Evolutionary conservation across 2,329 filamentous ascomycete species (phyloP).

Genomic region (Ophiocordyceps camponoti-leonardi): DNA sequence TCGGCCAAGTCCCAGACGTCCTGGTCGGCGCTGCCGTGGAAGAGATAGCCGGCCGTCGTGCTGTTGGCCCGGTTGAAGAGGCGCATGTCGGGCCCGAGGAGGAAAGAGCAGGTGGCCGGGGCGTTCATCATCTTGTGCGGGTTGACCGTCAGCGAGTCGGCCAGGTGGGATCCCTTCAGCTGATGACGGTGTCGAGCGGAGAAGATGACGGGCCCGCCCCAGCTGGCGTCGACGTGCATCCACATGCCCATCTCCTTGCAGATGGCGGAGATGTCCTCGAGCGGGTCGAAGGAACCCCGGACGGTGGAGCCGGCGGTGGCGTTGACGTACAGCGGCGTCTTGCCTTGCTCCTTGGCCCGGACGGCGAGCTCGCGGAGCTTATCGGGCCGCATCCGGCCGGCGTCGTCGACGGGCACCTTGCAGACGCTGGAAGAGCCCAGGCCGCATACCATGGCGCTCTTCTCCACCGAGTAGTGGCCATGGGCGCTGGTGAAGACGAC

Average conservation of each 20-base stretch:
- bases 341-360: constrained; percentile 45
- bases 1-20: constrained; percentile 84
- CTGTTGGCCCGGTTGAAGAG: constrained; percentile 75
- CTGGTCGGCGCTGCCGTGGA: constrained; percentile 39
- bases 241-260: constrained; percentile 61
- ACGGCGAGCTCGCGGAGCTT: constrained; percentile 47
- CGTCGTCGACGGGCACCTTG: constrained; percentile 53
- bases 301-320: constrained; percentile 92
- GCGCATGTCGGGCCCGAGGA: constrained; percentile 60
- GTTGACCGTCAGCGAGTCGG: constrained; percentile 73
- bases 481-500: constrained; percentile 78
- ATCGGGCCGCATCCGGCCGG: constrained; percentile 53
- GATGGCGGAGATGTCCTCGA: constrained; percentile 50
- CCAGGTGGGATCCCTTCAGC: constrained; percentile 53
- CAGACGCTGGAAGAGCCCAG: constrained; percentile 62
- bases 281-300: constrained; percentile 73
- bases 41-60: constrained; percentile 71
- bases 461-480: constrained; percentile 89
- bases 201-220: constrained; percentile 78
- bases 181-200: constrained; percentile 44
- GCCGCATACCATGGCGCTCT: constrained; percentile 81
- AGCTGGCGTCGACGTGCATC: constrained; percentile 85
- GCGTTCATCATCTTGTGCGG: constrained; percentile 96
- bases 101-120: constrained; percentile 78
- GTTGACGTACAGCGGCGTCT: constrained; percentile 87